phyloP scores from a whole-genome alignment of 169 alveolate species.

The Theileria annulata region DNA sequence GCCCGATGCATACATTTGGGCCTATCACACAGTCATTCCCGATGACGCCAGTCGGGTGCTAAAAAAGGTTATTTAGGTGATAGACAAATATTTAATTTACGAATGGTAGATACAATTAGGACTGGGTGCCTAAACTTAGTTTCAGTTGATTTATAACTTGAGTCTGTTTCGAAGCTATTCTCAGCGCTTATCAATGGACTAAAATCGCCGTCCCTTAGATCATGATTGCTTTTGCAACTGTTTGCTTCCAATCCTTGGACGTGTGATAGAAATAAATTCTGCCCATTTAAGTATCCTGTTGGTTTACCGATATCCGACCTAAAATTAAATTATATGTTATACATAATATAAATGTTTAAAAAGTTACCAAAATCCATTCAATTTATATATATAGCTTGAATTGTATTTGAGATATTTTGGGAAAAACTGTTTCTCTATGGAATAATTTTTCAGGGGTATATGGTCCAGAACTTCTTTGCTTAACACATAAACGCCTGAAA shows the following conservation, averaged over 20 bases:
- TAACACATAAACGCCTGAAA: constrained; percentile 89
- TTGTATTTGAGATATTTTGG: constrained; percentile 90
- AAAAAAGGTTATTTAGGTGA: background rate
- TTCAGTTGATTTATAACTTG: background rate
- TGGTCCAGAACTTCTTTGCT: constrained; percentile 84
- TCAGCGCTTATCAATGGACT: background rate
- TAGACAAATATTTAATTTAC: background rate
- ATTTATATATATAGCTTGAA: constrained; percentile 71
- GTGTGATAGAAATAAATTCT: constrained; percentile 55
- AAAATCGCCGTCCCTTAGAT: background rate
- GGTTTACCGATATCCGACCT: constrained; percentile 79
- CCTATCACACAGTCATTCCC: constrained; percentile 87
- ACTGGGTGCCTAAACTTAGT: constrained; percentile 7
- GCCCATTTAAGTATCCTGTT: constrained; percentile 67
- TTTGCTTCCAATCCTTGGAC: background rate
- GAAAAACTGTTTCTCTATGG: constrained; percentile 93
- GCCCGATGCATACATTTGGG: constrained; percentile 91
- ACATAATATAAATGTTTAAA: background rate
- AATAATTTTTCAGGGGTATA: constrained; percentile 86
- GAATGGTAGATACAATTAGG: background rate
- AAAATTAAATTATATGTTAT: background rate
- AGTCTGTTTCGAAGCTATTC: background rate
- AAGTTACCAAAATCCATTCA: constrained; percentile 83
- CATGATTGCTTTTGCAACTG: too few relatives aligned
- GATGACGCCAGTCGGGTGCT: constrained; percentile 76